These are phyloP conservation scores for Botrytis deweyae DNA, from an alignment of 2,329 filamentous ascomycete species.

Conservation along the genomic window DNA sequence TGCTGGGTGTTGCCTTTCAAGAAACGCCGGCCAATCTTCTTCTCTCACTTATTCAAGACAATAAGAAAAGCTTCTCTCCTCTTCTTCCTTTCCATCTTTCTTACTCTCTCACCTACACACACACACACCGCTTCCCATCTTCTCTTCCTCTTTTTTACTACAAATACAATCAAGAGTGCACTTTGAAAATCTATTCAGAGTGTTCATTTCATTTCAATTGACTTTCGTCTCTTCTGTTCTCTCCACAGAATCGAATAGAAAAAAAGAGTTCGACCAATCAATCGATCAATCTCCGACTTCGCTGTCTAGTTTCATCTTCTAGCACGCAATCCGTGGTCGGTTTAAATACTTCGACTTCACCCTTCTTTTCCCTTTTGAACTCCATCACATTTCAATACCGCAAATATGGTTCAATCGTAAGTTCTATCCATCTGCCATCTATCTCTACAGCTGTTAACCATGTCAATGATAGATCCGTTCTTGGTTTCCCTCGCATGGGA, in stretches of 20 bases:
- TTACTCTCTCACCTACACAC: neutral
- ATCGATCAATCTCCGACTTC: constrained; percentile 13
- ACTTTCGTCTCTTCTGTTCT: neutral
- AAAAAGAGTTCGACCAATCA: neutral
- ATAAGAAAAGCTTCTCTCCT: constrained; percentile 1
- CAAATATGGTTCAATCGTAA: constrained; percentile 61
- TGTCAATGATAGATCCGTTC: constrained; percentile 56
- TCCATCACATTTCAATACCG: constrained; percentile 24
- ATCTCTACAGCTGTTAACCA: constrained; percentile 23
- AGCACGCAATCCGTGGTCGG: constrained; percentile 16
- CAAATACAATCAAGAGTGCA: neutral
- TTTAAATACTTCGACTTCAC: constrained; percentile 1
- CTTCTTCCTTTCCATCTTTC: neutral
- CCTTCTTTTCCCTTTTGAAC: neutral
- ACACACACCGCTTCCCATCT: neutral
- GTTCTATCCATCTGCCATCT: constrained; percentile 34
- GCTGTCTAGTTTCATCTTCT: constrained; percentile 16
- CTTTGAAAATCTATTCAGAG: neutral
- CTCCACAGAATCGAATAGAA: constrained; percentile 13
- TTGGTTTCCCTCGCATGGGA: constrained; percentile 99
- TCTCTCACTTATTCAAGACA: neutral
- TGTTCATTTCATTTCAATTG: neutral
- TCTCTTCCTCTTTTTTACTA: neutral
- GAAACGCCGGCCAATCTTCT: neutral
- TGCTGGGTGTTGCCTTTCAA: neutral